phyloP scores from a whole-genome alignment of 257 asterid species.

The Salvia miltiorrhiza region DNA sequence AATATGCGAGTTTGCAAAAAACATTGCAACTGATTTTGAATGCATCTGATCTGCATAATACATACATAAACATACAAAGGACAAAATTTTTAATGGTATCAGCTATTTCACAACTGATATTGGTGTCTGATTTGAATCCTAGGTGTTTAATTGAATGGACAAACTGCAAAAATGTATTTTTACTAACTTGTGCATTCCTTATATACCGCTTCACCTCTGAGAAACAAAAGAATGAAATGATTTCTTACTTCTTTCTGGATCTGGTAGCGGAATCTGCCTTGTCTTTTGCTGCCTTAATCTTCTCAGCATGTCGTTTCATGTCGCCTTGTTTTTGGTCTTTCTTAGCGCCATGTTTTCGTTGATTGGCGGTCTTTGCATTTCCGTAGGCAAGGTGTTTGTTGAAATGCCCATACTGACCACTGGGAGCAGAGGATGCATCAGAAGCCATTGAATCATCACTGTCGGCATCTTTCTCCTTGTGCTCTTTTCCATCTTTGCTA shows the following conservation, averaged over 20 bases:
- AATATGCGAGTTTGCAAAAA: background rate
- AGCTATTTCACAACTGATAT: background rate
- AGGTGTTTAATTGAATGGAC: background rate
- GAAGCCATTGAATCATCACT: conserved; percentile 91
- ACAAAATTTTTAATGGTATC: background rate
- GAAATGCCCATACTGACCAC: conserved; percentile 29
- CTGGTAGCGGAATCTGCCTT: conserved; percentile 29
- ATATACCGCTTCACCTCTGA: background rate
- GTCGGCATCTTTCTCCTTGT: conserved; percentile 13
- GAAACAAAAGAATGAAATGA: background rate
- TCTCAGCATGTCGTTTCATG: conserved; percentile 30
- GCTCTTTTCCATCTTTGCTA: conserved; percentile 22
- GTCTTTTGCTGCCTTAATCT: conserved; percentile 43
- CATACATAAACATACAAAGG: background rate
- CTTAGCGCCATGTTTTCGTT: conserved; percentile 32
- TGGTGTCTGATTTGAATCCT: background rate
- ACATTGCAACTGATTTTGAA: background rate
- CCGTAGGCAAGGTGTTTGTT: conserved; percentile 12
- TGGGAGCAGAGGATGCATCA: conserved; percentile 86
- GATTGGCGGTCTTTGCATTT: conserved; percentile 28
- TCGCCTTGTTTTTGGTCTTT: background rate
- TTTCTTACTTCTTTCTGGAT: conserved; percentile 29
- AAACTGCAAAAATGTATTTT: background rate
- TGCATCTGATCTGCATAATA: background rate
- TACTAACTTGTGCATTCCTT: background rate